phyloP scores from a whole-genome alignment of 2,329 filamentous ascomycete species.

The Berkeleyomyces basicola region DNA sequence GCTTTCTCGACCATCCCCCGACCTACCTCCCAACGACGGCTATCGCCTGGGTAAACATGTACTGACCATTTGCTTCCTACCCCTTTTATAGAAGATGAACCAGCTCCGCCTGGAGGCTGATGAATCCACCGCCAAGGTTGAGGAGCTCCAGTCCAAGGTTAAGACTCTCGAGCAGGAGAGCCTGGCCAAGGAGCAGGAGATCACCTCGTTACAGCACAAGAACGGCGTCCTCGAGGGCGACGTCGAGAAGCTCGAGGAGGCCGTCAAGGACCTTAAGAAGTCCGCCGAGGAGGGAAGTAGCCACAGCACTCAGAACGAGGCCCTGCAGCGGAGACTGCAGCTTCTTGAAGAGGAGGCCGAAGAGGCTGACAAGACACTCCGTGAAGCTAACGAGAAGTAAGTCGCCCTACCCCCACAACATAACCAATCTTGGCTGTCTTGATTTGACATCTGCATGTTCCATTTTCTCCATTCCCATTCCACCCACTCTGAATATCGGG shows the following conservation, averaged over 20 bases:
- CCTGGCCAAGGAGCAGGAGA: slow-evolving; percentile 92
- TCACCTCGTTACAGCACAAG: slow-evolving; percentile 90
- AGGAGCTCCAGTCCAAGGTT: slow-evolving; percentile 75
- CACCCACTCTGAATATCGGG: neutral
- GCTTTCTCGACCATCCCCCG: neutral
- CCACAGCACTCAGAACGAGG: slow-evolving; percentile 80
- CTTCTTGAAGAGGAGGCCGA: slow-evolving; percentile 96
- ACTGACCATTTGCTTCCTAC: slow-evolving; percentile 5
- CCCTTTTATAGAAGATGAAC: slow-evolving; percentile 65
- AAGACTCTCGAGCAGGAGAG: slow-evolving; percentile 91
- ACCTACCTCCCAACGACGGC: neutral
- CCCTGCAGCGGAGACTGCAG: slow-evolving; percentile 79
- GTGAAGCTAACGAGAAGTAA: slow-evolving; percentile 98
- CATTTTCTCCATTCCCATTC: neutral
- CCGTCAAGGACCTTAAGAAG: slow-evolving; percentile 76
- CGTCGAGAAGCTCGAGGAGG: slow-evolving; percentile 78
- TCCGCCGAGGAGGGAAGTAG: slow-evolving; percentile 66
- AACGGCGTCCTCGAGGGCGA: slow-evolving; percentile 80
- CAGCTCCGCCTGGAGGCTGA: slow-evolving; percentile 88
- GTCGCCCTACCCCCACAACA: slow-evolving; percentile 22
- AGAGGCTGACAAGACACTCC: slow-evolving; percentile 85
- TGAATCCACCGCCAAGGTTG: slow-evolving; percentile 60
- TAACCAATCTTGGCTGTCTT: neutral
- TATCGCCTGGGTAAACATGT: neutral
- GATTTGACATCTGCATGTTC: neutral